Conservation (phyloP, 139 green algal species). For the Coccomyxa sp. region DNA sequence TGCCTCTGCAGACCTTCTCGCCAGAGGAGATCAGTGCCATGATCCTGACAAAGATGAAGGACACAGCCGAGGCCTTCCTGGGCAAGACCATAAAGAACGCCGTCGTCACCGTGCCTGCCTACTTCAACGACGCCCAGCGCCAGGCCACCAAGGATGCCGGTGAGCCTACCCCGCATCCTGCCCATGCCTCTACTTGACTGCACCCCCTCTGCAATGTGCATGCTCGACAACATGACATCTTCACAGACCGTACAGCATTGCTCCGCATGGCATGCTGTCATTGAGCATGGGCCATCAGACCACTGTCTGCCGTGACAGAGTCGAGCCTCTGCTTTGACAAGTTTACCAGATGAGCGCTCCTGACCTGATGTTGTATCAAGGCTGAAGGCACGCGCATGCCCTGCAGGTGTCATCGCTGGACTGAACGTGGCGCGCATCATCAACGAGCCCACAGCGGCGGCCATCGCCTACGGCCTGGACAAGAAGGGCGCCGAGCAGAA, state of each 20-base stretch:
- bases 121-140: slow-evolving; percentile 99
- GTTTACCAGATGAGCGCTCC: no score
- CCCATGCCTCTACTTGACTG: no score
- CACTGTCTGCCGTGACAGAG: no score
- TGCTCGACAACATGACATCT: no score
- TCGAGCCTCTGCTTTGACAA: no score
- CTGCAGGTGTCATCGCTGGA: slow-evolving; percentile 70
- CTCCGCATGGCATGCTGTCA: no score
- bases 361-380: no score
- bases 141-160: slow-evolving; percentile 95
- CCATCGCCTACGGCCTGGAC: slow-evolving; percentile 96
- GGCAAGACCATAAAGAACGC: slow-evolving; percentile 77
- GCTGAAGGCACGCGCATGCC: no score
- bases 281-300: no score
- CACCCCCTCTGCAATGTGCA: no score
- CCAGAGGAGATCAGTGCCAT: slow-evolving; percentile 98
- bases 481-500: slow-evolving; percentile 88
- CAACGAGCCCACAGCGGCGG: slow-evolving; percentile 96
- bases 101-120: slow-evolving; percentile 92
- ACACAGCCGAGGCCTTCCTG: slow-evolving; percentile 72
- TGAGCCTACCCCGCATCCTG: neutral
- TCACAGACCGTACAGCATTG: no score
- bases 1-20: slow-evolving; percentile 48
- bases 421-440: slow-evolving; percentile 95
- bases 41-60: slow-evolving; percentile 95